These are phyloP conservation scores for Sporothrix dimorphospora DNA, from an alignment of 2,329 filamentous ascomycete species.

Conservation along the genomic window DNA sequence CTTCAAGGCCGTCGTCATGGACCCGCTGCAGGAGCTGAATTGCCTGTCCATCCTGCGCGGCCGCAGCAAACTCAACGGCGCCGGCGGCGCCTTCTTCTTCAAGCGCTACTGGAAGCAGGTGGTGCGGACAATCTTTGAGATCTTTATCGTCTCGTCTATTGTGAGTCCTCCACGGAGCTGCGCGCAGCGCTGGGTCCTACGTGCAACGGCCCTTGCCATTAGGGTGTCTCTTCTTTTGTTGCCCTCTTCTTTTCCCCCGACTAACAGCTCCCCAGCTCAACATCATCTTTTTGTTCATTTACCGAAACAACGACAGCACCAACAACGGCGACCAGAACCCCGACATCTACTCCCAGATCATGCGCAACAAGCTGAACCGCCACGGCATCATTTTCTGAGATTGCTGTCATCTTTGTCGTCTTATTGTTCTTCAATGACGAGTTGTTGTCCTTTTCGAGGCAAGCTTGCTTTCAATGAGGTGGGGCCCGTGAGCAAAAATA, in stretches of 20 bases:
- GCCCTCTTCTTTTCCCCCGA: not conserved
- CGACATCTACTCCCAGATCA: constrained; percentile 29
- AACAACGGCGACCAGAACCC: constrained; percentile 26
- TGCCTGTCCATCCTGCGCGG: constrained; percentile 9
- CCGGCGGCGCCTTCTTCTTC: not conserved
- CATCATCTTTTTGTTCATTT: constrained; percentile 28
- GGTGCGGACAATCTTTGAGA: not conserved
- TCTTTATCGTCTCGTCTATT: constrained; percentile 19
- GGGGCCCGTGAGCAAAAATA: not conserved
- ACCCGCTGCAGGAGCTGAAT: constrained; percentile 6
- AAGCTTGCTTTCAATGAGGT: too few species aligned
- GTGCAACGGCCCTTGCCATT: too few species aligned
- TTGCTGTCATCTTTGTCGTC: too few species aligned
- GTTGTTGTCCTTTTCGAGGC: not conserved
- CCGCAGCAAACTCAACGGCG: constrained; percentile 1
- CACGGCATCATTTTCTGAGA: constrained; percentile 26
- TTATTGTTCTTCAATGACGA: not conserved
- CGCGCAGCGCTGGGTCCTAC: too few species aligned
- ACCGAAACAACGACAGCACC: constrained; percentile 14
- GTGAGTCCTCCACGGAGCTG: not conserved
- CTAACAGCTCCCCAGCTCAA: constrained; percentile 25
- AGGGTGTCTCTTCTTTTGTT: too few species aligned
- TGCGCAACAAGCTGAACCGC: constrained; percentile 30
- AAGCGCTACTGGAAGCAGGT: not conserved
- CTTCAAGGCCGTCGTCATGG: constrained; percentile 11